A percentile compares a stretch with the other conserved stretches of the same genome.
phyloP scores from a whole-genome alignment of 352 stramenopile species.

The Thraustochytrium striatum region DNA sequence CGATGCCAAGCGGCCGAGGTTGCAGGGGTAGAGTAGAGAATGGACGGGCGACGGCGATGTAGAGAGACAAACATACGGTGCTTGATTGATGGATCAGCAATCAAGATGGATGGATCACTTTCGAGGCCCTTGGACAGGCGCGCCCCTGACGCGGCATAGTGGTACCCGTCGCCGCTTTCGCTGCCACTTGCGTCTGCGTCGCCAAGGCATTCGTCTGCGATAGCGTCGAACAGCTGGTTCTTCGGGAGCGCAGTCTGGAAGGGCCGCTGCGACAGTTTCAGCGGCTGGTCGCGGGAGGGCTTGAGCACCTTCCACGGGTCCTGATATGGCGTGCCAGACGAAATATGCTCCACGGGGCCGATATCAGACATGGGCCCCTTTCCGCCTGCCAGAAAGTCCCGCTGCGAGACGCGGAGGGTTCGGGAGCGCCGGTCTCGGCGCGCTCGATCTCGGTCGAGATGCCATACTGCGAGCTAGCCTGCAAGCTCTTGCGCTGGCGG shows the following conservation, averaged over 20 bases:
- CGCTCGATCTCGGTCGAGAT: background rate
- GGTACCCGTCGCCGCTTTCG: background rate
- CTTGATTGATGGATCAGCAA: no score
- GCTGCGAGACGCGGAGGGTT: conserved; percentile 23
- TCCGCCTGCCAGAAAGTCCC: conserved; percentile 17
- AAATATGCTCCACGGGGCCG: background rate
- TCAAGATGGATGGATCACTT: no score
- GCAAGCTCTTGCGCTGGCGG: conserved; percentile 24
- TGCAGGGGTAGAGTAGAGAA: no score
- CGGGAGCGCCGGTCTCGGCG: conserved; percentile 22
- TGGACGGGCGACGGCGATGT: no score
- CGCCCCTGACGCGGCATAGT: background rate
- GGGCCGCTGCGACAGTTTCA: background rate
- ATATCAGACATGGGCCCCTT: background rate
- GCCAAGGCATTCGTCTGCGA: conserved; percentile 1
- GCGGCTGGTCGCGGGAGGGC: background rate
- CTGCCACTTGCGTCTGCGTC: background rate
- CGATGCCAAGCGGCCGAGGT: no score
- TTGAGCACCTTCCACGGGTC: conserved; percentile 26
- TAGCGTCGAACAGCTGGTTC: conserved; percentile 41
- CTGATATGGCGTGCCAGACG: conserved; percentile 2
- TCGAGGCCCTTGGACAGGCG: no score
- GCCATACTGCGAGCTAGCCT: conserved; percentile 30
- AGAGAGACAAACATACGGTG: no score
- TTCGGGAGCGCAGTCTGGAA: conserved; percentile 28